Conservation (phyloP, 305 asterid genomes). For the Fraxinus paxiana region DNA sequence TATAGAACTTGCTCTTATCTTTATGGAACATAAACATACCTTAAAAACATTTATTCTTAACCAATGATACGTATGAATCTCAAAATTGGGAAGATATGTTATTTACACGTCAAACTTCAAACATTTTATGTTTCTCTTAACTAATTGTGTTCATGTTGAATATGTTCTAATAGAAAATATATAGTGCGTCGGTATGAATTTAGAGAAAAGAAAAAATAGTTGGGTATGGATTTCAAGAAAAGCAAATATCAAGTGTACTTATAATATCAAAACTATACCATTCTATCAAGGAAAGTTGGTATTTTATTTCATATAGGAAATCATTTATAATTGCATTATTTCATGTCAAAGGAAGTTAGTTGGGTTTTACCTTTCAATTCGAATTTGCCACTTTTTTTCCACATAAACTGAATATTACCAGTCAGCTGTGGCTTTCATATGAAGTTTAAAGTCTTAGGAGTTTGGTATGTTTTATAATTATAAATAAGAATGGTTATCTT, state of each 20-base stretch:
- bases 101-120: neutral
- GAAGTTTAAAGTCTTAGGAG: neutral
- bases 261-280: neutral
- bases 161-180: neutral
- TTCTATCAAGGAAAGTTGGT: neutral
- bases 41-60: neutral
- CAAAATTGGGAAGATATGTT: neutral
- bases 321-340: conserved; percentile 2
- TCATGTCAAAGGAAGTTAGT: conserved; percentile 20
- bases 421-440: conserved; percentile 10
- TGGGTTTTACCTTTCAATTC: conserved; percentile 17
- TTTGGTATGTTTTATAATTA: conserved; percentile 1
- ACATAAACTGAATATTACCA: neutral
- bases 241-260: neutral
- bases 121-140: neutral
- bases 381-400: neutral
- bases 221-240: neutral
- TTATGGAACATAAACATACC: too few relatives aligned
- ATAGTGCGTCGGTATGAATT: neutral
- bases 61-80: neutral
- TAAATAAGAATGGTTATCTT: neutral
- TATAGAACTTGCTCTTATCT: neutral
- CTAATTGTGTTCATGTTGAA: neutral
- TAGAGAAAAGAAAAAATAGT: neutral
- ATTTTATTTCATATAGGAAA: neutral